Conservation (phyloP, 176 grass and related monocot genomes). For the Aechmea fasciata region DNA sequence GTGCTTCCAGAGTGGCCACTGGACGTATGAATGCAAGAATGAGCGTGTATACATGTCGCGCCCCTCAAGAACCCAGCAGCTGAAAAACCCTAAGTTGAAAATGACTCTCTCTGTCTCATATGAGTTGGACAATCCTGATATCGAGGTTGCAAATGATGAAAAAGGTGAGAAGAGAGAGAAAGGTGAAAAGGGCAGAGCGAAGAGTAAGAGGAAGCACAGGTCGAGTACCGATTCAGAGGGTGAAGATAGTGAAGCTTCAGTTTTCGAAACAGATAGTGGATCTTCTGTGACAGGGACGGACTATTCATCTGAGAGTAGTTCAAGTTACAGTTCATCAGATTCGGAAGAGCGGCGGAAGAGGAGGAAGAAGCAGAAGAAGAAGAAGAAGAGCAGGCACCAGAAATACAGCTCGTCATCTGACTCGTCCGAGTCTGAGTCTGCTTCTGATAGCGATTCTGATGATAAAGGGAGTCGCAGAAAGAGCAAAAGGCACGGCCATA, state of each 20-base stretch:
- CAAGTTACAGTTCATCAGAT: slow-evolving; percentile 53
- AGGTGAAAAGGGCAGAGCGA: slow-evolving; percentile 26
- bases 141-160: slow-evolving; percentile 37
- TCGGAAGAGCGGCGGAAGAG: slow-evolving; percentile 42
- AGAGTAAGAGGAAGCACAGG: slow-evolving; percentile 54
- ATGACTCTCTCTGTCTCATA: slow-evolving; percentile 29
- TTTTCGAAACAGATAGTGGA: slow-evolving; percentile 53
- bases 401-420: slow-evolving; percentile 35
- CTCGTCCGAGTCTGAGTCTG: slow-evolving; percentile 39
- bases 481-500: slow-evolving; percentile 24
- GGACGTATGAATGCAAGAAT: slow-evolving; percentile 82
- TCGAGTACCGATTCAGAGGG: slow-evolving; percentile 39
- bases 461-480: slow-evolving; percentile 50
- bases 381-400: slow-evolving; percentile 39
- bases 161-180: slow-evolving; percentile 29
- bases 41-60: slow-evolving; percentile 58
- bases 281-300: slow-evolving; percentile 35
- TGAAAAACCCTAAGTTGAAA: slow-evolving; percentile 72
- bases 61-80: slow-evolving; percentile 45
- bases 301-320: slow-evolving; percentile 62
- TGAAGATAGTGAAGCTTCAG: slow-evolving; percentile 44
- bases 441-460: slow-evolving; percentile 49
- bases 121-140: slow-evolving; percentile 53
- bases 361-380: slow-evolving; percentile 52
- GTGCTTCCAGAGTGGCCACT: slow-evolving; percentile 69